Percentiles rank a stretch among this genome's conserved stretches.
Conservation (phyloP, 139 green algal genomes). For the Closterium sp. region DNA sequence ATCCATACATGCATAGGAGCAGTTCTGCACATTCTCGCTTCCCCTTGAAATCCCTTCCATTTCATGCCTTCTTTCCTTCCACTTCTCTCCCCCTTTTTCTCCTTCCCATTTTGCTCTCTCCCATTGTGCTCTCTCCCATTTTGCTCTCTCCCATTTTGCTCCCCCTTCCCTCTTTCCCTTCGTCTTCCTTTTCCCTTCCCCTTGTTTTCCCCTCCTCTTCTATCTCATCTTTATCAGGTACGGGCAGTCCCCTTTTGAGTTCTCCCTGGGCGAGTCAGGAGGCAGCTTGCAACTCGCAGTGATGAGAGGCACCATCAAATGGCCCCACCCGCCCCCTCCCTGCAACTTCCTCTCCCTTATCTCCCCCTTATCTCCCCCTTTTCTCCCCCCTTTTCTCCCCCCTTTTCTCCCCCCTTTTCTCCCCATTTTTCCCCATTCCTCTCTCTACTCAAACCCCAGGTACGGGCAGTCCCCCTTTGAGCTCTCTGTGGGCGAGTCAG, state of each 20-base stretch:
- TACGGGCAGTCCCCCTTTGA: conserved; percentile 65
- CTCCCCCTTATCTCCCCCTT: neutral
- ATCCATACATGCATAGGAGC: conserved; percentile 59
- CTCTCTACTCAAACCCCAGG: neutral
- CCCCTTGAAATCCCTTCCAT: no score
- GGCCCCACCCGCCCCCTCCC: neutral
- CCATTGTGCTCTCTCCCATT: no score
- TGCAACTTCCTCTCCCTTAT: neutral
- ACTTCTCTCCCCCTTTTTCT: no score
- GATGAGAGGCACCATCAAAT: conserved; percentile 58
- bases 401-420: neutral
- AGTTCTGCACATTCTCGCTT: no score
- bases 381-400: neutral
- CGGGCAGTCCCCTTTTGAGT: conserved; percentile 68
- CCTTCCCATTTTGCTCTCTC: no score
- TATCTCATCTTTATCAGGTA: conserved; percentile 15
- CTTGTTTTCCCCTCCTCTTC: no score
- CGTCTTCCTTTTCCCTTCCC: no score
- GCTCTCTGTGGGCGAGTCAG: conserved; percentile 65
- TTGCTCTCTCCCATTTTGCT: no score
- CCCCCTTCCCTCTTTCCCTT: no score
- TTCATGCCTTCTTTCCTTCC: no score
- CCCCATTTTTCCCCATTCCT: neutral
- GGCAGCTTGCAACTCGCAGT: conserved; percentile 80
- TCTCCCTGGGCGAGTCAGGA: conserved; percentile 65